phyloP scores from a whole-genome alignment of 257 asterid genomes.

The Plantago major region DNA sequence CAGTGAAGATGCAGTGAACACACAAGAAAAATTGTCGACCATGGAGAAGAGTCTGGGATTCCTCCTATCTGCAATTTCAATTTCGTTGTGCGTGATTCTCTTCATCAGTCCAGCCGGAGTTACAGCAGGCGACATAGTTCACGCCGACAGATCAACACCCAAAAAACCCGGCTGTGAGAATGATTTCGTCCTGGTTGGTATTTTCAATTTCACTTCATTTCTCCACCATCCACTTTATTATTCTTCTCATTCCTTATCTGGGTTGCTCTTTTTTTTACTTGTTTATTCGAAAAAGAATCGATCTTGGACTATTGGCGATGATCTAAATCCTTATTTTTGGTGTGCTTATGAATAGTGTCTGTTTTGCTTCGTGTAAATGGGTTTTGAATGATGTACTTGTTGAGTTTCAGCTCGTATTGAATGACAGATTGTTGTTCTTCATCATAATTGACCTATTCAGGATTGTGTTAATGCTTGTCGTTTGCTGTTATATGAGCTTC shows the following conservation, averaged over 20 bases:
- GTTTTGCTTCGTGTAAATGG: too few species aligned
- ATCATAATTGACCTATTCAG: too few species aligned
- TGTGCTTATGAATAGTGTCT: too few species aligned
- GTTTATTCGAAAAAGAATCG: too few species aligned
- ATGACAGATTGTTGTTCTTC: too few species aligned
- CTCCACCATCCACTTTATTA: neutral
- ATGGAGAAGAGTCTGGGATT: constrained; percentile 20
- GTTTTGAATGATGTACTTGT: too few species aligned
- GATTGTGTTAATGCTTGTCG: too few species aligned
- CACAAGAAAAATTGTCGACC: neutral
- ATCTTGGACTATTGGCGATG: too few species aligned
- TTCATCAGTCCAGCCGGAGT: constrained; percentile 26
- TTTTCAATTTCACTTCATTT: neutral
- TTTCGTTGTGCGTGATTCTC: constrained; percentile 34
- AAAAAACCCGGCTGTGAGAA: constrained; percentile 90
- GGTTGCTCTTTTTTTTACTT: too few species aligned
- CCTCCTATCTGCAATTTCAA: constrained; percentile 24
- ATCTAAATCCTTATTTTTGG: too few species aligned
- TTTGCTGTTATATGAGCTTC: too few species aligned
- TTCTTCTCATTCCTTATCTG: neutral
- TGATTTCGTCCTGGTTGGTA: constrained; percentile 71
- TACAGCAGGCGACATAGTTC: constrained; percentile 78
- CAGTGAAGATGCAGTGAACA: constrained; percentile 24
- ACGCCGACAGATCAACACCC: constrained; percentile 43
- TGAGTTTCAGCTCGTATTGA: too few species aligned